A percentile compares a stretch with the other conserved stretches of the same genome.
These are phyloP conservation scores for Mucor velutinosus DNA, from an alignment of 371 early-diverging fungal species.

Conservation along the genomic window DNA sequence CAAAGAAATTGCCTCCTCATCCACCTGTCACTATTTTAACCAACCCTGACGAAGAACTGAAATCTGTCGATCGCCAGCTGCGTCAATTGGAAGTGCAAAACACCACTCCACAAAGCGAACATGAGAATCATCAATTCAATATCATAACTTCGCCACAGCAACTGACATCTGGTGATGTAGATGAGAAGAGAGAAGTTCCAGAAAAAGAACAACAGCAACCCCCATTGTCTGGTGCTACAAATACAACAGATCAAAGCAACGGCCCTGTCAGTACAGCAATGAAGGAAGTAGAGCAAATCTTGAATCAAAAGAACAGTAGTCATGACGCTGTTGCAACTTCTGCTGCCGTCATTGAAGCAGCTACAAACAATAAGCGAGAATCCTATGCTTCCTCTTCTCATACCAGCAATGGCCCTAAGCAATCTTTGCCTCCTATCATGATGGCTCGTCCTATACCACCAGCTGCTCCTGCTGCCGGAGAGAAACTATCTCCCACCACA, in stretches of 20 bases:
- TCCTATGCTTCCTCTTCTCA: neutral
- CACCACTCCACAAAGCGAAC: neutral
- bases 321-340: neutral
- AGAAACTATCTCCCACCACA: neutral
- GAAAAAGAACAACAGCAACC: neutral
- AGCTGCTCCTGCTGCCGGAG: neutral
- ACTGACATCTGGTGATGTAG: neutral
- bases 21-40: conserved; percentile 19
- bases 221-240: neutral
- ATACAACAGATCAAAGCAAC: conserved; percentile 13
- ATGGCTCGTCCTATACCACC: neutral
- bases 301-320: conserved; percentile 7
- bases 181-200: neutral
- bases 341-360: neutral
- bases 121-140: neutral
- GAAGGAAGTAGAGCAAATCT: conserved; percentile 27
- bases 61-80: conserved; percentile 35
- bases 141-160: conserved; percentile 1
- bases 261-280: conserved; percentile 22
- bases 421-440: conserved; percentile 11
- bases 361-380: neutral
- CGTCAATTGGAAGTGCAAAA: conserved; percentile 23
- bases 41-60: conserved; percentile 37
- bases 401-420: neutral
- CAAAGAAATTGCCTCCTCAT: neutral